These are phyloP conservation scores for Ophiocordyceps camponoti-floridani DNA, from an alignment of 2,329 filamentous ascomycete species.

Conservation along the genomic window DNA sequence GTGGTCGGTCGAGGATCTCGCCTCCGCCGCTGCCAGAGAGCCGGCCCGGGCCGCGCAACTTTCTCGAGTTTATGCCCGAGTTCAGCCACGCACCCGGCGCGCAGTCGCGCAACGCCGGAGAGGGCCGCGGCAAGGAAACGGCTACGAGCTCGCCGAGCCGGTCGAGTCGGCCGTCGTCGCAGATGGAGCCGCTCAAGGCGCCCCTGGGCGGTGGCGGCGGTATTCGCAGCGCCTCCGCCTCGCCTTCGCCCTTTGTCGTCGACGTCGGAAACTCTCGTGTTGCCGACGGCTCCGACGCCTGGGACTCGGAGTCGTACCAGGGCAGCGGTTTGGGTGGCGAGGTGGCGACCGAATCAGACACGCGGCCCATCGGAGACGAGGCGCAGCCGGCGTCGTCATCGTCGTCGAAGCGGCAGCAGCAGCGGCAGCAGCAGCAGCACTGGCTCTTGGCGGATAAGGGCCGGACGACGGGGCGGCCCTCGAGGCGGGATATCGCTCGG, in stretches of 20 bases:
- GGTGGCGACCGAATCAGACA: constrained; percentile 14
- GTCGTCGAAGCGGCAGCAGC: constrained; percentile 2
- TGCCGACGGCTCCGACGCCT: constrained; percentile 15
- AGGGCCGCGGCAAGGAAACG: constrained; percentile 4
- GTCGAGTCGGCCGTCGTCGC: constrained; percentile 20
- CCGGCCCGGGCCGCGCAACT: constrained; percentile 21
- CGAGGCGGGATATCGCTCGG: constrained; percentile 62
- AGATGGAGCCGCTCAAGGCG: constrained; percentile 29
- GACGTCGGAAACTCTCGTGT: constrained; percentile 4
- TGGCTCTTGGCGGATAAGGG: constrained; percentile 33
- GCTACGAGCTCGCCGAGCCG: constrained; percentile 1
- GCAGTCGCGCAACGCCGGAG: constrained; percentile 4
- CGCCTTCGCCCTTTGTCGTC: constrained; percentile 18
- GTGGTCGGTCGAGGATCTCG: constrained; percentile 20
- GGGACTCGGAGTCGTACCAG: constrained; percentile 19
- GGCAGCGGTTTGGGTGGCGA: constrained; percentile 10
- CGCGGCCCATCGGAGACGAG: constrained; percentile 15
- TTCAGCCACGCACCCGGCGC: constrained; percentile 21
- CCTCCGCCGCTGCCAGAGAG: constrained; percentile 13
- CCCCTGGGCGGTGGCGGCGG: constrained; percentile 26
- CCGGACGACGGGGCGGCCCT: constrained; percentile 20
- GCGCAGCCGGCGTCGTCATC: constrained; percentile 10
- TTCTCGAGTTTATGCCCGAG: constrained; percentile 32
- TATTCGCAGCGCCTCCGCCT: constrained; percentile 8
- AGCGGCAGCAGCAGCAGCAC: constrained; percentile 16